Percentiles rank a stretch among this genome's conserved stretches.
phyloP scores from a whole-genome alignment of 2,329 filamentous ascomycete species.

The Cryphonectria naterciae region DNA sequence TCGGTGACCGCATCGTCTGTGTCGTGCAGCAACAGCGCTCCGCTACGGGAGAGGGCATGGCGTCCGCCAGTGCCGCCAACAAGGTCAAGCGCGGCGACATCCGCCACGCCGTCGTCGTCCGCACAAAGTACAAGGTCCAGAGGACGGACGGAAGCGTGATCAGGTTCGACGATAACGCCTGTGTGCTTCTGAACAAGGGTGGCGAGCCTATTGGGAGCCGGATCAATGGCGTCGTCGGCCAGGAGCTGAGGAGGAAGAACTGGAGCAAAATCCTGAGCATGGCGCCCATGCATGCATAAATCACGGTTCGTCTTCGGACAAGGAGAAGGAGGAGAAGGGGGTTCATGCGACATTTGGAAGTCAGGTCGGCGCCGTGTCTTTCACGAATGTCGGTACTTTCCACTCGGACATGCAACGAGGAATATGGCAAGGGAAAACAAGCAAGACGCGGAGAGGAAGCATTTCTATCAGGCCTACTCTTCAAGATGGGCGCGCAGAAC shows the following conservation, averaged over 20 bases:
- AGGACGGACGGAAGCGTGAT: slow-evolving; percentile 87
- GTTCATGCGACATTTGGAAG: background rate
- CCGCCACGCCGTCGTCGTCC: slow-evolving; percentile 91
- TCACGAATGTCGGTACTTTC: background rate
- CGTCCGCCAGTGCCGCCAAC: slow-evolving; percentile 71
- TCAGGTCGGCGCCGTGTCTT: background rate
- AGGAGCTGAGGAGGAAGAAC: slow-evolving; percentile 86
- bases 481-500: background rate
- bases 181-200: slow-evolving; percentile 94
- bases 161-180: slow-evolving; percentile 96
- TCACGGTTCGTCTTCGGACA: slow-evolving; percentile 7
- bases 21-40: slow-evolving; percentile 97
- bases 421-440: background rate
- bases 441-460: background rate
- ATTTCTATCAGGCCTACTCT: background rate
- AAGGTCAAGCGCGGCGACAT: slow-evolving; percentile 98
- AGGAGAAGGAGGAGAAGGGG: background rate
- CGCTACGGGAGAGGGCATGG: slow-evolving; percentile 70
- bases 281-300: slow-evolving; percentile 71
- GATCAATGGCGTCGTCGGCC: slow-evolving; percentile 88
- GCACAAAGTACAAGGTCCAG: slow-evolving; percentile 85
- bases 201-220: slow-evolving; percentile 94
- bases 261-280: slow-evolving; percentile 99
- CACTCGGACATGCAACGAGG: background rate
- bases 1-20: slow-evolving; percentile 95